Evolutionary conservation across 2,329 filamentous ascomycete genomes (phyloP), one percentile per base, ranked within the genome.

Genomic region (Botrytis paeoniae): DNA sequence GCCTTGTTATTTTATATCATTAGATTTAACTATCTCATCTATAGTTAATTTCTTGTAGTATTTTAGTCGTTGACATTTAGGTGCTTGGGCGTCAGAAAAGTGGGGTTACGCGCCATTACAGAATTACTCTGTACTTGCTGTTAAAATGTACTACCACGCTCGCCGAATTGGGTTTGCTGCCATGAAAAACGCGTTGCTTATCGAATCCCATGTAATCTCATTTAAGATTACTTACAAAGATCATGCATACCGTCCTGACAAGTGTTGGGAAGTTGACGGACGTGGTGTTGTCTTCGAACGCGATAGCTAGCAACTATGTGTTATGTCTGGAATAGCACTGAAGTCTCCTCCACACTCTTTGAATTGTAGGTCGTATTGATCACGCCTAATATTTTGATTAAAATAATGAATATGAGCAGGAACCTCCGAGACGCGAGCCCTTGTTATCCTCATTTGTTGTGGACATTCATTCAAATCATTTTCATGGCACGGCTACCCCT

Each of bases 151-250:
- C 18, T 10, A 57, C 48, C 25, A 0, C n/a, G 54, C 4, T 10
- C 9, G 18, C 1, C 9, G 8, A 32, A 41, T 18, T 25, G 35
- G 10, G 2, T 4, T 4, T 20, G 5, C 25, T 32, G 20, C 4
- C n/a, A 54, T 68, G 25, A 68, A 68, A 35, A 3, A 66, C n/a
- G 5, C 3, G 12, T 48, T 5, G 0, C 4, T 25, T 25, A 10
- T 48, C 45, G 9, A 25, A 9, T 25, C 22, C 9, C 4, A 48
- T 48, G 9, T 4, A 48, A 12, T 4, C 9, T 25, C 7, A 54
- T n/a, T n/a, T 8, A 7, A n/a, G 0, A 16, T n/a, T n/a, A 2
- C 12, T n/a, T 54, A 3, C 12, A n/a, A n/a, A 16, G 2, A 7
- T 54, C 25, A 7, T 16, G 0, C 7, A 54, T 3, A n/a, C n/a